Base-by-base conservation (phyloP, 2,329 filamentous ascomycete species). In the Paraconiothyrium sp. region DNA sequence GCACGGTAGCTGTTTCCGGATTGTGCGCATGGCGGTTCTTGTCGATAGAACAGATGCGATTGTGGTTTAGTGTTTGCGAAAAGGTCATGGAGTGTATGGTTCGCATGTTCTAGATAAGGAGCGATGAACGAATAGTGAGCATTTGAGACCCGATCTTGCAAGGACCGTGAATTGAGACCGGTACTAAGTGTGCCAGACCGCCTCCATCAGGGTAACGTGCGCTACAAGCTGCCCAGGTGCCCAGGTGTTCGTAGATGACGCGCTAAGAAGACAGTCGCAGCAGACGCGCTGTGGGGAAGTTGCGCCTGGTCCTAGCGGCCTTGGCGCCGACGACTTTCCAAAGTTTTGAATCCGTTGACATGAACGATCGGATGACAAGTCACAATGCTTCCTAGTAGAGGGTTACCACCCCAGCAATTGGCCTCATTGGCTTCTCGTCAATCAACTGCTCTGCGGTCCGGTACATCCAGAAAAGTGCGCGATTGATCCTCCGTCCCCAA, bases 371-470 rank as follows among this genome's bases (percentile, higher is more conserved):
- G 71, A 73, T 71, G 69, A 70, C 73, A 73, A 61, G 67, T 66
- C 67, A 76, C 72, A 60, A 84, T 83, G 82, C 78, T 83, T 75
- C 80, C 81, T 68, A 83, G 80, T 73, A 81, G 81, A 80, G 82
- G 81, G 66, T 69, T 82, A 46, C 78, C 76, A 70, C 72, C 78
- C 63, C 73, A 74, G 59, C 73, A 73, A 61, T 67, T 74, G 46
- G 61, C 62, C 44, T 63, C 68, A 22, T 60, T 66, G 50, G 66
- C 62, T 35, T 68, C 69, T 49, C 70, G 68, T 35, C 72, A 71
- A 35, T 70, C 72, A 37, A 63, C 63, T 44, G 37, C 61, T 37
- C 34, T 67, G 11, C 67, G 67, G n/a, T 67, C 63, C 39, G 69
- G 63, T 63, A 67, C 68, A 58, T 63, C 74, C 57, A 71, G 75